These are phyloP conservation scores for Bimuria novae-zelandiae DNA, from an alignment of 2,329 filamentous ascomycete species.

Conservation along the genomic window DNA sequence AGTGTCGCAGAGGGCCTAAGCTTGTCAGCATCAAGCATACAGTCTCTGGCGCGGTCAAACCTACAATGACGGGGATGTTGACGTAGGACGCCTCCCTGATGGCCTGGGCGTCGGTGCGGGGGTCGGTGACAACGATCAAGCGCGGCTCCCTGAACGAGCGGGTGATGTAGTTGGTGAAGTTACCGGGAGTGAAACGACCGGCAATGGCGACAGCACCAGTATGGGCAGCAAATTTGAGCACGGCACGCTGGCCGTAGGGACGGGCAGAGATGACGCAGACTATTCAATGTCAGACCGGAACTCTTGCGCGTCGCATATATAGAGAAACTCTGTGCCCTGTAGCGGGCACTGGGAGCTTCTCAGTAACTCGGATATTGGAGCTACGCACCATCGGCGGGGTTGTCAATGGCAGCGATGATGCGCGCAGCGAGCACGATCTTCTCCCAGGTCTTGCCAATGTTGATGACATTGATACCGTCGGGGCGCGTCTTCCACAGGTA, in stretches of 20 bases:
- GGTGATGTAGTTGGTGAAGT: conserved; percentile 99
- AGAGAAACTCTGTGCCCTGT: not conserved
- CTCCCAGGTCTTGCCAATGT: conserved; percentile 99
- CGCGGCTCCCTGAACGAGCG: conserved; percentile 99
- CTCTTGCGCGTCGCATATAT: not conserved
- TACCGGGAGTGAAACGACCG: conserved; percentile 99
- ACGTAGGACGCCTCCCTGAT: conserved; percentile 99
- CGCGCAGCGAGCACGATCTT: conserved; percentile 99
- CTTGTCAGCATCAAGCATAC: conserved; percentile 12
- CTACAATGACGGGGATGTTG: conserved; percentile 95
- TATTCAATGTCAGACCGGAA: conserved; percentile 23
- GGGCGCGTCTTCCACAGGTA: conserved; percentile 99
- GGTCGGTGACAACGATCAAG: conserved; percentile 98
- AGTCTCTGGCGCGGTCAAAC: conserved; percentile 5
- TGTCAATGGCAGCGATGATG: conserved; percentile 98
- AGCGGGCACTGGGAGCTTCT: not conserved
- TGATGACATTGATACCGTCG: conserved; percentile 98
- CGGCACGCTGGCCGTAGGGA: conserved; percentile 98
- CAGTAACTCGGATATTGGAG: not conserved
- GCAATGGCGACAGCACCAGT: conserved; percentile 97
- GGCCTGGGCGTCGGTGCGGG: conserved; percentile 98
- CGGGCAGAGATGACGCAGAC: conserved; percentile 93
- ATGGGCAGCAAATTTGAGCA: conserved; percentile 99
- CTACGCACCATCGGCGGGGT: conserved; percentile 89
- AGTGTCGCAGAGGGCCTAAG: conserved; percentile 86